Evolutionary conservation across 2,329 filamentous ascomycete genomes (phyloP).

Genomic region (Botrytis fabae): DNA sequence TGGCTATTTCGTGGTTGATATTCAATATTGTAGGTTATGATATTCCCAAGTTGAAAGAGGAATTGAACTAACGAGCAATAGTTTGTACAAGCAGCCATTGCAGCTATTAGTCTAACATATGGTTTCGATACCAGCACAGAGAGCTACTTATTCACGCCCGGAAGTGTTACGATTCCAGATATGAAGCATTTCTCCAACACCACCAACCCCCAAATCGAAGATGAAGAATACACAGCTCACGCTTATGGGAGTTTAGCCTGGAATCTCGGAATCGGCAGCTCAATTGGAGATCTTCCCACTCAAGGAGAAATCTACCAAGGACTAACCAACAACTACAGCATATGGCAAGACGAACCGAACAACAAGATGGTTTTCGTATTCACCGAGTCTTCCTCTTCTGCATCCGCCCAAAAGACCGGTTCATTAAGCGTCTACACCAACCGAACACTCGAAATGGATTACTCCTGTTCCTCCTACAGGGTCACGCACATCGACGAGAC

Average conservation of each 20-base stretch:
- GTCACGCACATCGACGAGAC: conserved; percentile 42
- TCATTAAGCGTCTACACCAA: conserved; percentile 40
- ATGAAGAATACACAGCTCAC: conserved; percentile 48
- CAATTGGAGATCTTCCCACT: conserved; percentile 20
- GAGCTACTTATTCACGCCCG: conserved; percentile 40
- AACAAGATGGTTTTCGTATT: conserved; percentile 36
- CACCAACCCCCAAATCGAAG: conserved; percentile 32
- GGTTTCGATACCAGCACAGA: conserved; percentile 45
- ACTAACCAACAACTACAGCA: background rate
- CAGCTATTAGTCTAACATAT: conserved; percentile 47
- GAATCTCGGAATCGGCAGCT: conserved; percentile 33
- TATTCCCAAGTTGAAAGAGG: background rate
- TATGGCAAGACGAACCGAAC: conserved; percentile 9
- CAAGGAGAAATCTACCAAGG: background rate
- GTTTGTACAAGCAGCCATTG: conserved; percentile 47
- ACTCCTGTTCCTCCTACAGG: conserved; percentile 39
- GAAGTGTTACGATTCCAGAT: conserved; percentile 44
- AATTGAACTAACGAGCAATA: conserved; percentile 24
- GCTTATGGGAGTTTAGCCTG: conserved; percentile 45
- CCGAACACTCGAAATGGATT: conserved; percentile 40
- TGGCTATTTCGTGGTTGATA: conserved; percentile 39
- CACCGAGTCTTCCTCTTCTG: conserved; percentile 39
- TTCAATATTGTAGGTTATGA: conserved; percentile 39
- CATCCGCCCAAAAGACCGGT: conserved; percentile 19
- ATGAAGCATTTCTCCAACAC: conserved; percentile 43